Evolutionary conservation across 257 asterid genomes (phyloP), one percentile per base, ranked within the genome.

Genomic region (Gentiana dahurica): DNA sequence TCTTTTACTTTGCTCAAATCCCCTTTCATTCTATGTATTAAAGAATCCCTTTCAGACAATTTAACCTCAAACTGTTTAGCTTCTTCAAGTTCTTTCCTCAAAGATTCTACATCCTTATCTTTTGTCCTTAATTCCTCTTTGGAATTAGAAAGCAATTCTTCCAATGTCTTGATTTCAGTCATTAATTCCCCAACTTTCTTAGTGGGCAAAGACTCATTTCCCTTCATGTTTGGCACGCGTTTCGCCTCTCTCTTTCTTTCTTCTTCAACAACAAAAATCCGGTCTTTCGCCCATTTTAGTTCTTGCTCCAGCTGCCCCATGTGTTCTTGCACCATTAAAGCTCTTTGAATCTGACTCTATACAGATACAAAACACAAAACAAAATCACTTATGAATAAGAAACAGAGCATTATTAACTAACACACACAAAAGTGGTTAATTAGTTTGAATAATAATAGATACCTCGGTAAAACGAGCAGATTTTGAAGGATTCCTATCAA

Each of bases 251-350:
- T 59, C 37, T 66, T 38, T 45, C 74, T 77, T 53, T 83, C 94
- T 15, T 37, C 52, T 60, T 75, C 75, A 7, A 45, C 57, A 5
- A 51, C 68, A 44, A 56, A 56, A 3, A 65, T 37, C 12, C 71
- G 73, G 36, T 75, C 80, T 55, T 69, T 74, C 3, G 85, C 69
- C 73, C 71, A 55, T 69, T 63, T 67, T 38, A 76, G 53, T 63
- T 87, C 94, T 63, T 75, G 77, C 66, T 82, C 81, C 49, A 70
- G 55, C 69, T 72, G 79, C 54, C 74, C 76, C 68, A 66, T 75
- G 49, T 76, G 82, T 36, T 67, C 74, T 65, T 77, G 86, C 81
- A 77, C 57, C 24, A 71, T 41, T 67, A 57, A 47, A 12, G 52
- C 50, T 59, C 69, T 73, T 8, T 65, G 52, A 36, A 49, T 75